Base-by-base conservation (phyloP, 1,284 basidiomycete genomes). In the Ganoderma sinense region DNA sequence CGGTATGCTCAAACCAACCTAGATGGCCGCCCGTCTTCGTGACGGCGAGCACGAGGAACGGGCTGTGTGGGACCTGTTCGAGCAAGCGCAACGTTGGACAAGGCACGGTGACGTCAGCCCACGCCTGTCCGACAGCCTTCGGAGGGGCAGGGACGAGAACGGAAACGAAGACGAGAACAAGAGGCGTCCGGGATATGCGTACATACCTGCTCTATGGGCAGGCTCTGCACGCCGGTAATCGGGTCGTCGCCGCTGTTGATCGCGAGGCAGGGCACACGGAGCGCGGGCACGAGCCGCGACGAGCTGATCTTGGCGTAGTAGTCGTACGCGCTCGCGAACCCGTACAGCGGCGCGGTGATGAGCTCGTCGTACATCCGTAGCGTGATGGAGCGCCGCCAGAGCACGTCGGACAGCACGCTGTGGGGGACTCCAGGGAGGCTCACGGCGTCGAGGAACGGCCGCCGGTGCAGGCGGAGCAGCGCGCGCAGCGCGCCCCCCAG, bases 171-270 rank as follows among this genome's bases (percentile, higher is more conserved):
- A 36, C 36, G 6, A 36, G 53, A 33, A 20, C 55, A n/a, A 23
- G 13, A 51, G 16, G 23, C 13, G n/a, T n/a, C 33, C 8, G 23
- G 56, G 10, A 13, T 29, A 48, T 16, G 33, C 64, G 62, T 16
- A 71, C 72, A 67, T 16, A 71, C 72, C 69, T 73, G 31, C 23
- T n/a, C 39, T 26, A 67, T 33, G 4, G 68, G 70, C 3, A 77
- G 68, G 26, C 68, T 71, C 23, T 41, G 40, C 5, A 65, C 36
- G 16, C 75, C 74, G 3, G 73, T 68, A 26, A 79, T 75, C 3
- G 78, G 78, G 48, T 80, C 78, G 64, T 80, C 78, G 18, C 56
- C 31, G 53, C 75, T 73, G 69, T 79, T 79, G 66, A 80, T 74
- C 2, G 73, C 71, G 33, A 80, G 70, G 10, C 74, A 69, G 4